Conservation (phyloP, 257 asterid genomes). For the Nyctanthes arbortristis region DNA sequence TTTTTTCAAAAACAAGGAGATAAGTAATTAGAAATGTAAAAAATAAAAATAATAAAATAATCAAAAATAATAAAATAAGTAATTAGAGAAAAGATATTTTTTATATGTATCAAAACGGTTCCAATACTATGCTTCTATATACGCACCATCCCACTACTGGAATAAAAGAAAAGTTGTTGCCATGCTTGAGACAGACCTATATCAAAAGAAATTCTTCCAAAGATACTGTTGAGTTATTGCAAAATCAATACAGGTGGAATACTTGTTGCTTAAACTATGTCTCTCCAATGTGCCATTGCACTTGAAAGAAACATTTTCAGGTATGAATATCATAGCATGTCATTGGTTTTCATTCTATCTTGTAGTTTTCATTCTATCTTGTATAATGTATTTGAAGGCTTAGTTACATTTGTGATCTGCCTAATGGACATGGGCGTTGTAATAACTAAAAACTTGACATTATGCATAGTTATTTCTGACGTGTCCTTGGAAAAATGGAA, state of each 20-base stretch:
- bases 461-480: not conserved
- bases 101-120: no score
- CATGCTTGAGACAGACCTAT: not conserved
- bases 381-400: not conserved
- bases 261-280: not conserved
- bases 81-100: no score
- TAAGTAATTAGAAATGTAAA: no score
- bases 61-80: no score
- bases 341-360: not conserved
- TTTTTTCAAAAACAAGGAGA: no score
- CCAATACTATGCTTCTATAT: no score
- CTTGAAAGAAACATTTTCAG: not conserved
- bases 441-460: not conserved
- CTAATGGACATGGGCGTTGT: not conserved
- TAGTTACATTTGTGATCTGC: not conserved
- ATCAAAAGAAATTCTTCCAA: not conserved
- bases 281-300: not conserved
- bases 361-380: not conserved
- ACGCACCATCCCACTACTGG: no score
- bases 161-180: no score
- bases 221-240: not conserved
- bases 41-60: no score
- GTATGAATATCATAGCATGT: not conserved
- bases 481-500: conserved; percentile 2
- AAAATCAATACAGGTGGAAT: not conserved